Conservation (phyloP, 305 asterid genomes). For the Galium porrigens region DNA sequence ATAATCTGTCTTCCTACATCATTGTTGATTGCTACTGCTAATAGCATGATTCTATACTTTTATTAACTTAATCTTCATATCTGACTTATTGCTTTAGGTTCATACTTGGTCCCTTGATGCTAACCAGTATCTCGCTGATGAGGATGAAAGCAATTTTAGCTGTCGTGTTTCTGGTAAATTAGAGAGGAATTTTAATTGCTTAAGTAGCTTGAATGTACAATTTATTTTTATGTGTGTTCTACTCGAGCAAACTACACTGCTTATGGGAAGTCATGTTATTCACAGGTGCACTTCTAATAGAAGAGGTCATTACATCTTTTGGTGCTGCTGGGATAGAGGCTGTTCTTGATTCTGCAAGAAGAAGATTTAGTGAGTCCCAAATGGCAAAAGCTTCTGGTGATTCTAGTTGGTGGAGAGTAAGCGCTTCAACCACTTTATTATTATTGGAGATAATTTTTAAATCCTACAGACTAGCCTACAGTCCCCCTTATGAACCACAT, state of each 20-base stretch:
- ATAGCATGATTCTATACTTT: constrained; percentile 1
- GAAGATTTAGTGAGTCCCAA: constrained; percentile 68
- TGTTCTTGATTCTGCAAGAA: constrained; percentile 55
- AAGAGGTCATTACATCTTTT: constrained; percentile 53
- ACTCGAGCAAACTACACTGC: constrained; percentile 4
- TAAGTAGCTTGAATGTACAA: background rate
- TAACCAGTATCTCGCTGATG: constrained; percentile 87
- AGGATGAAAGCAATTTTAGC: constrained; percentile 80
- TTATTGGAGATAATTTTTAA: background rate
- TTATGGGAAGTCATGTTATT: constrained; percentile 15
- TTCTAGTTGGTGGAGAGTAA: constrained; percentile 87
- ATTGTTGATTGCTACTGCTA: background rate
- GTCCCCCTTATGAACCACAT: background rate
- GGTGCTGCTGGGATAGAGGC: constrained; percentile 65
- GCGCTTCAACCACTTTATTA: constrained; percentile 17
- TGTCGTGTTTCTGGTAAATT: constrained; percentile 86
- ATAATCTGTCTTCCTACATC: constrained; percentile 1
- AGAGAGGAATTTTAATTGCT: constrained; percentile 4
- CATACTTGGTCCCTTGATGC: constrained; percentile 83
- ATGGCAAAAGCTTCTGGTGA: constrained; percentile 55
- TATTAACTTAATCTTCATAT: constrained; percentile 6
- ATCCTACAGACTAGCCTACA: background rate
- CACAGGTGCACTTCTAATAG: constrained; percentile 68
- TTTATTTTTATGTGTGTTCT: background rate
- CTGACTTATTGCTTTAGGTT: constrained; percentile 33